Evolutionary conservation across 306 rosid species (phyloP).

Genomic region (Cajanus cajan): DNA sequence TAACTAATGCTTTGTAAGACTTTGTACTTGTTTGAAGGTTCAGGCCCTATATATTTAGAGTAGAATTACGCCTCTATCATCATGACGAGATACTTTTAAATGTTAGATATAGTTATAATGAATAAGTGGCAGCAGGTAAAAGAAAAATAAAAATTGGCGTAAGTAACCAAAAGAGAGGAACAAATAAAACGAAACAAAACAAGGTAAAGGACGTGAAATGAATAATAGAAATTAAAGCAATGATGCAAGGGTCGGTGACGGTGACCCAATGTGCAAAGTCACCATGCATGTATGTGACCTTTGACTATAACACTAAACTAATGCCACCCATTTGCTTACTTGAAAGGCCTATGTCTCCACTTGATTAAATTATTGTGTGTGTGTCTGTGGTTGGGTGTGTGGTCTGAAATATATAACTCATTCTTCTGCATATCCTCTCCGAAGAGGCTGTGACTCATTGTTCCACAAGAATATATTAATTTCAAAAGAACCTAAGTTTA

Average conservation of each 20-base stretch:
- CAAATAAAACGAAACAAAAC: neutral
- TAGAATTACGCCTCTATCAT: neutral
- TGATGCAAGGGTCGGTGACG: slow-evolving; percentile 29
- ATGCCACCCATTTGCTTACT: slow-evolving; percentile 18
- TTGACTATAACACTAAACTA: neutral
- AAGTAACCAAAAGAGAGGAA: neutral
- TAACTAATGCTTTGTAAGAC: too few relatives aligned
- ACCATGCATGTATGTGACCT: slow-evolving; percentile 30
- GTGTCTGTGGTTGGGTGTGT: neutral
- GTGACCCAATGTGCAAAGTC: slow-evolving; percentile 41
- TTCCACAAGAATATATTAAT: too few relatives aligned
- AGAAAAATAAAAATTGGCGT: neutral
- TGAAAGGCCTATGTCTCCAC: slow-evolving; percentile 27
- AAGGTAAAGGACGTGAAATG: slow-evolving; percentile 23
- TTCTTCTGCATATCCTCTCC: too few relatives aligned
- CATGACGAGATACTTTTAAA: neutral
- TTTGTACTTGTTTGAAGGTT: neutral
- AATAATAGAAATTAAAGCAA: slow-evolving; percentile 17
- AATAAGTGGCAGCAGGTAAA: neutral
- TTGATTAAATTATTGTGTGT: neutral
- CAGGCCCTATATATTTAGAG: neutral
- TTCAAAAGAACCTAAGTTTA: too few relatives aligned
- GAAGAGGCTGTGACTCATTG: too few relatives aligned
- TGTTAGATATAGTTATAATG: neutral
- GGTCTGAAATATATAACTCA: neutral